Percentiles rank a stretch among this genome's conserved stretches.
phyloP scores from a whole-genome alignment of 305 asterid species.

The Fraxinus baroniana region DNA sequence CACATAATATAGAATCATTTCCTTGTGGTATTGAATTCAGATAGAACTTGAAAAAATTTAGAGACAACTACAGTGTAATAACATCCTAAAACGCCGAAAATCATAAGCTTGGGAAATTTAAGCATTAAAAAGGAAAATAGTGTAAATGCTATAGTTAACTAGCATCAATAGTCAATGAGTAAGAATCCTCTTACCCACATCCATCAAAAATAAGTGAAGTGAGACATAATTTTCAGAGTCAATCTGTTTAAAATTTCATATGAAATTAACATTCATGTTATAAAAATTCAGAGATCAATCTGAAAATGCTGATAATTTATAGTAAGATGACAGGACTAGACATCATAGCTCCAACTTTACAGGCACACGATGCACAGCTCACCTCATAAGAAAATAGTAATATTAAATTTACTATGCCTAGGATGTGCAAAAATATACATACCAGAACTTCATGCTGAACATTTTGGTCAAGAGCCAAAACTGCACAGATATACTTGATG shows the following conservation, averaged over 20 bases:
- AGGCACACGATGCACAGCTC: slow-evolving; percentile 18
- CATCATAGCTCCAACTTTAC: slow-evolving; percentile 15
- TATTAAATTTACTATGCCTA: slow-evolving; percentile 9
- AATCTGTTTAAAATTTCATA: neutral
- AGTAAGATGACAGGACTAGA: neutral
- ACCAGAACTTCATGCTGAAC: slow-evolving; percentile 98
- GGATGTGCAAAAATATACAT: slow-evolving; percentile 27
- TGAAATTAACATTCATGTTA: neutral
- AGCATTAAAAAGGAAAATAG: neutral
- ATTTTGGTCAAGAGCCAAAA: slow-evolving; percentile 83
- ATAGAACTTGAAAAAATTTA: neutral
- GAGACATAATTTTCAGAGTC: neutral
- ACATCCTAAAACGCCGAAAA: neutral
- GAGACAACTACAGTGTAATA: neutral
- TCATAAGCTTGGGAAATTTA: neutral
- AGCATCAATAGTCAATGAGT: slow-evolving; percentile 7
- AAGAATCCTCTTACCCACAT: neutral
- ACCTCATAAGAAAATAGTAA: slow-evolving; percentile 15
- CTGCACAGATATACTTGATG: slow-evolving; percentile 88
- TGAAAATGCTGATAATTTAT: neutral
- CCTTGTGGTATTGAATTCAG: neutral
- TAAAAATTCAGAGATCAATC: neutral
- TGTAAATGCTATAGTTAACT: neutral
- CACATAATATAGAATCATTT: neutral
- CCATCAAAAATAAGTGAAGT: neutral